Base-by-base conservation (phyloP, 768 basidiomycete species). In the Tricholoma matsutake region DNA sequence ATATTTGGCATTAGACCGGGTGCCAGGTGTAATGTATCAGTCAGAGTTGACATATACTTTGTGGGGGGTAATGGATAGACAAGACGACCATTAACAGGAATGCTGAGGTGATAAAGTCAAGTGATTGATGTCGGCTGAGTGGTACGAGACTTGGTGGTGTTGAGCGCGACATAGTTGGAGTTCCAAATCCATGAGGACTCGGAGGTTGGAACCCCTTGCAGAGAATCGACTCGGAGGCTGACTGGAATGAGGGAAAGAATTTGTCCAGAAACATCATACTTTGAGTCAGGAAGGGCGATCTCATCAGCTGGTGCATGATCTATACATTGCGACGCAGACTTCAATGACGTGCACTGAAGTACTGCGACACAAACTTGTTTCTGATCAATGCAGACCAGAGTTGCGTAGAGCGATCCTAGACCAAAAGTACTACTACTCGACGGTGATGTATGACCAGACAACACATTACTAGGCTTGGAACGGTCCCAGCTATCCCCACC, bases 241-340 rank as follows among this genome's bases (percentile, higher is more conserved):
- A n/a, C n/a, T n/a, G 47, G 6, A 63, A 65, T 39, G 37, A 39
- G 13, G 5, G 37, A 39, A 31, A 69, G 59, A 4, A 68, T 58
- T 28, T 69, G 67, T 1, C 68, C 68, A 8, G 64, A 56, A 18
- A 68, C 31, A 25, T 64, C 59, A 53, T 62, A 69, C 2, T 25
- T 20, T 13, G 65, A 66, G 11, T 59, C 37, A 1, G 60, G 61
- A 10, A 69, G 59, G 1, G 52, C 1, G 1, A 68, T 56, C 31
- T 68, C 65, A 14, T 28, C 43, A 10, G 10, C 6, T 6, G 65
- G 67, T 41, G 61, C 64, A 22, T 6, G 31, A 53, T 58, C 29
- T 13, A 66, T 0, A 41, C 4, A 55, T 6, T 62, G 52, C 7
- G 63, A 62, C 0, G 35, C 39, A 31, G 47, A 51, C 25, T 66